Conservation (phyloP, 2,329 filamentous ascomycete genomes). For the Colletotrichum salicis region DNA sequence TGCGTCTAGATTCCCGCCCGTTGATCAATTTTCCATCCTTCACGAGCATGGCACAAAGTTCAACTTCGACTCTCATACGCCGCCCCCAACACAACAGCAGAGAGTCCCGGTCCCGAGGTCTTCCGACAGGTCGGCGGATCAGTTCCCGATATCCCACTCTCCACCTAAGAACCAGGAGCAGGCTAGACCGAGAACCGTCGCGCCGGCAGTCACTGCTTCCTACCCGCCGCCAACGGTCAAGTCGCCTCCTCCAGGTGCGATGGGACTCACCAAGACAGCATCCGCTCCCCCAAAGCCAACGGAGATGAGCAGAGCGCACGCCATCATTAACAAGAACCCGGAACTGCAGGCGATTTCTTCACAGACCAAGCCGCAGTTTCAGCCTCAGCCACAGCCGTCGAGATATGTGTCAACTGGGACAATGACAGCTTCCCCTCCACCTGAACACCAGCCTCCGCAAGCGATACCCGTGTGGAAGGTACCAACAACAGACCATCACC, state of each 20-base stretch:
- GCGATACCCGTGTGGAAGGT: constrained; percentile 33
- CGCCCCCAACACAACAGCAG: constrained; percentile 59
- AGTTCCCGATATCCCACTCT: constrained; percentile 67
- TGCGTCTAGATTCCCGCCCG: constrained; percentile 84
- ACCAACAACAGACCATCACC: constrained; percentile 39
- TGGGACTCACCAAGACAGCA: constrained; percentile 45
- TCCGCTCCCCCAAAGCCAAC: constrained; percentile 54
- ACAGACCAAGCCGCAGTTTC: constrained; percentile 45
- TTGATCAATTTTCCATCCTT: constrained; percentile 92
- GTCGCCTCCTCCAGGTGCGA: constrained; percentile 32
- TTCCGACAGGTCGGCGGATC: constrained; percentile 82
- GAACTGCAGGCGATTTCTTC: constrained; percentile 69
- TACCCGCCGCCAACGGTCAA: constrained; percentile 42
- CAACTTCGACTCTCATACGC: constrained; percentile 75
- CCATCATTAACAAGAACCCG: constrained; percentile 71
- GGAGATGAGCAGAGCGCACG: constrained; percentile 69
- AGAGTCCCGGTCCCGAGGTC: constrained; percentile 73
- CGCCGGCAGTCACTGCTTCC: constrained; percentile 41
- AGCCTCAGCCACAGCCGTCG: constrained; percentile 38
- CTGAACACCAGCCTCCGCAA: constrained; percentile 61
- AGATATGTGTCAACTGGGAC: constrained; percentile 73
- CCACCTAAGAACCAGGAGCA: constrained; percentile 26
- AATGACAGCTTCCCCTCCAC: constrained; percentile 74
- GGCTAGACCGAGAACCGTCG: constrained; percentile 33
- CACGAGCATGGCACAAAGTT: constrained; percentile 88